Evolutionary conservation across 2,329 filamentous ascomycete species (phyloP).

Genomic region (Ilyonectria mors-panacis): DNA sequence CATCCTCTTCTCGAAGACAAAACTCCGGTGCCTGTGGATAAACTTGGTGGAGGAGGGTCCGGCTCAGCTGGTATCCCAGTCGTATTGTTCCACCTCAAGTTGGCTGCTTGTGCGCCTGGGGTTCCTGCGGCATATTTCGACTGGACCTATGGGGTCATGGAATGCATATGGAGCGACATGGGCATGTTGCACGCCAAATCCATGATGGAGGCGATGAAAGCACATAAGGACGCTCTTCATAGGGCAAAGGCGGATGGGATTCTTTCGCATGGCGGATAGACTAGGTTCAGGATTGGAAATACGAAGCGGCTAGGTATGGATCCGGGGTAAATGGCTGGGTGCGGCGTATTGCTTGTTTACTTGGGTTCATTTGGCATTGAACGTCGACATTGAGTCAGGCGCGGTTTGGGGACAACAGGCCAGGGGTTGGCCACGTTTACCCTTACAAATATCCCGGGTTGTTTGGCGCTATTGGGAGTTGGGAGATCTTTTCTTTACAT

Average conservation of each 20-base stretch:
- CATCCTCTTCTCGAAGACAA: conserved; percentile 62
- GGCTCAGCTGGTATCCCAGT: conserved; percentile 65
- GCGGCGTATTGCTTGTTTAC: conserved; percentile 29
- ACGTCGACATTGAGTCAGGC: conserved; percentile 17
- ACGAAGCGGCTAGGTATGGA: background rate
- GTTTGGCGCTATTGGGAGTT: conserved; percentile 17
- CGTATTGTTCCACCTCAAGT: conserved; percentile 64
- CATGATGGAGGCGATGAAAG: conserved; percentile 60
- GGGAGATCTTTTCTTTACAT: background rate
- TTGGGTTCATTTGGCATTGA: conserved; percentile 6
- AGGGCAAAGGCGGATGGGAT: conserved; percentile 29
- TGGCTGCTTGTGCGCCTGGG: conserved; percentile 63
- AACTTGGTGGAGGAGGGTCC: conserved; percentile 57
- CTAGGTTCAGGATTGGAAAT: background rate
- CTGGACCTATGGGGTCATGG: conserved; percentile 62
- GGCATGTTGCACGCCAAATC: conserved; percentile 66
- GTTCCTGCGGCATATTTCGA: conserved; percentile 59
- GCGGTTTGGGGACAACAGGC: conserved; percentile 6
- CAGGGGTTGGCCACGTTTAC: conserved; percentile 7
- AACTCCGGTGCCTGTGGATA: conserved; percentile 53
- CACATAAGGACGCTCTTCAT: conserved; percentile 37
- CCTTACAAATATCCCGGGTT: background rate
- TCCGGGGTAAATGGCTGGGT: conserved; percentile 6
- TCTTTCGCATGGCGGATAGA: conserved; percentile 15
- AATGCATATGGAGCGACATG: conserved; percentile 66